These are phyloP conservation scores for Artemisia annua DNA, from an alignment of 129 eudicot genomes.

Conservation along the genomic window DNA sequence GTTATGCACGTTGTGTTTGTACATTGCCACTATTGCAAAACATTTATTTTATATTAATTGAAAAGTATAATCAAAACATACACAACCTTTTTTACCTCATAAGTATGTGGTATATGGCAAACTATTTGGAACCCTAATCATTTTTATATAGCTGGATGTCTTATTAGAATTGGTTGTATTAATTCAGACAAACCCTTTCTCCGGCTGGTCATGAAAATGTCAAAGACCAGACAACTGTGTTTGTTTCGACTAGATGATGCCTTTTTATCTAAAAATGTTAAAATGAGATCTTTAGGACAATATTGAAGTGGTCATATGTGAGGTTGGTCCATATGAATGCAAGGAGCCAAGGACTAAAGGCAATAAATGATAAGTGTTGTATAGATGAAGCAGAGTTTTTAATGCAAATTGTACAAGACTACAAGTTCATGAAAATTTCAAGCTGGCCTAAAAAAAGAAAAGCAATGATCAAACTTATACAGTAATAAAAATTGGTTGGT, in stretches of 20 bases:
- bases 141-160: background rate
- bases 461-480: conserved; percentile 19
- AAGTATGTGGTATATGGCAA: conserved; percentile 3
- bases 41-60: too few relatives aligned
- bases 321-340: conserved; percentile 25
- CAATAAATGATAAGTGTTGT: conserved; percentile 21
- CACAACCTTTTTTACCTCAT: background rate
- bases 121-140: background rate
- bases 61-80: too few relatives aligned
- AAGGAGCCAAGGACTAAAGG: conserved; percentile 8
- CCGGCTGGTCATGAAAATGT: background rate
- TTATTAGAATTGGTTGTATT: background rate
- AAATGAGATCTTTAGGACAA: conserved; percentile 25
- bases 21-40: too few relatives aligned
- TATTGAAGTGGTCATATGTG: conserved; percentile 16
- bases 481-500: conserved; percentile 16
- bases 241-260: background rate
- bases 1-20: too few relatives aligned
- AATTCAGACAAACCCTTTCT: background rate
- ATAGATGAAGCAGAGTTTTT: conserved; percentile 9
- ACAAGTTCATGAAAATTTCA: background rate
- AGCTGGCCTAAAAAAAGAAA: conserved; percentile 16
- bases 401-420: conserved; percentile 18
- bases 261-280: conserved; percentile 19
- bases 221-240: background rate